Evolutionary conservation across 495 filamentous ascomycete genomes (phyloP), one percentile per base, ranked within the genome.

Genomic region (Hypoxylon lienhwacheense): DNA sequence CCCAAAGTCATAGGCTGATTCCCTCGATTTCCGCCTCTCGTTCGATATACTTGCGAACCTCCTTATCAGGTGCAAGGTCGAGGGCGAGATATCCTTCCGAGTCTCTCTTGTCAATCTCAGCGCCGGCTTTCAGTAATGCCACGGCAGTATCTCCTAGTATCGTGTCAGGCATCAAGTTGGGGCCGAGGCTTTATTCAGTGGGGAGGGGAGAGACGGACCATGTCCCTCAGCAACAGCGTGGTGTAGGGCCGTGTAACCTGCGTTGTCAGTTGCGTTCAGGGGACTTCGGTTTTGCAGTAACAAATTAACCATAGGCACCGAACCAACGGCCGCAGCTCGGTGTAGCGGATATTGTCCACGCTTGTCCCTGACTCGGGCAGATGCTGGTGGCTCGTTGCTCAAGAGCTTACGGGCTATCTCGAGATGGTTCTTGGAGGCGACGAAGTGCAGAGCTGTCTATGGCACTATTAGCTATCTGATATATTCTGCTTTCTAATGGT

Each of bases 211-310:
- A n/a, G n/a, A 48, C 43, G 1, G 21, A 80, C 78, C 93, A 68
- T 96, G 91, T 0, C 93, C 93, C 69, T 98, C 93, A 0, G 89
- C 87, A 52, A 97, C 80, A 1, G 88, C 93, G 73, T 99, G 95
- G 70, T 99, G 93, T 64, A 99, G 71, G 10, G 91, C 84, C 25
- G 95, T 97, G 49, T 87, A 77, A 1, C 92, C 91, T 46, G 88
- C 82, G 7, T 74, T 73, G 73, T 99, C 93, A n/a, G 85, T 86
- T 11, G 91, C 85, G 66, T 96, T 91, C 5, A 97, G 63, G 1
- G 95, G 90, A 53, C 88, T 92, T 45, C 81, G 81, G 52, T 89
- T 77, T 56, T 89, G 84, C 7, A 99, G 70, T 20, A 98, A 73
- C 26, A 91, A 61, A 55, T 88, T 87, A 28, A 96, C 75, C 71